Conservation (phyloP, 176 grass and related monocot species). For the Rhynchospora pubera region DNA sequence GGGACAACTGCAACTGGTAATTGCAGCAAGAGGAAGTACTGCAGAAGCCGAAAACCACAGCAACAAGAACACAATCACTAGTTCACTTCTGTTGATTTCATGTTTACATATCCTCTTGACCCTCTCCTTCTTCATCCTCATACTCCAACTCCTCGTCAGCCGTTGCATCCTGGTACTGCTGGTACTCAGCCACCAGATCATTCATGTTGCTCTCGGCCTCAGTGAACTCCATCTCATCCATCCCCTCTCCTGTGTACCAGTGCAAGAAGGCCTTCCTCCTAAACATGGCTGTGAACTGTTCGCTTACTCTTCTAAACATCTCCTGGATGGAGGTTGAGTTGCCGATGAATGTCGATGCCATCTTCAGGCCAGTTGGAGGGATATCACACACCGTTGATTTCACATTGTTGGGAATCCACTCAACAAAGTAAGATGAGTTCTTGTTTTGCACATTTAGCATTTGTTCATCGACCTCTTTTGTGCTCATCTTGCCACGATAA, state of each 20-base stretch:
- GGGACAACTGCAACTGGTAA: background rate
- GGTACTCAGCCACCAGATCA: constrained; percentile 38
- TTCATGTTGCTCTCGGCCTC: constrained; percentile 51
- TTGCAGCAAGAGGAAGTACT: background rate
- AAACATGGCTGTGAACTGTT: constrained; percentile 47
- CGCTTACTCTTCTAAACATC: constrained; percentile 46
- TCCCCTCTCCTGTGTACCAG: constrained; percentile 43
- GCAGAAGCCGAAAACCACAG: background rate
- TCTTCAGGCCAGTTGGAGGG: constrained; percentile 34
- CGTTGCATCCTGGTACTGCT: constrained; percentile 49
- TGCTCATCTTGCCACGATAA: constrained; percentile 72
- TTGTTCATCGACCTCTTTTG: constrained; percentile 62
- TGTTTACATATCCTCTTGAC: constrained; percentile 14
- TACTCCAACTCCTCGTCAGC: constrained; percentile 49
- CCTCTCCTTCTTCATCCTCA: constrained; percentile 40
- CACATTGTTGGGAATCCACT: constrained; percentile 74
- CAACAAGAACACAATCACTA: background rate
- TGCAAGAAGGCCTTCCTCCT: constrained; percentile 50
- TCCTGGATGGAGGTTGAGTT: constrained; percentile 67
- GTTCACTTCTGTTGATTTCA: background rate
- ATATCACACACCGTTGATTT: constrained; percentile 60
- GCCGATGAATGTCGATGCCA: constrained; percentile 62
- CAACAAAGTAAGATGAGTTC: constrained; percentile 57
- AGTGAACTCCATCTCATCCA: constrained; percentile 54
- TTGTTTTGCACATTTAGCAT: constrained; percentile 77